A percentile compares a stretch with the other conserved stretches of the same genome.
Evolutionary conservation across 257 asterid species (phyloP).

Genomic region (Schizonepeta tenuifolia): DNA sequence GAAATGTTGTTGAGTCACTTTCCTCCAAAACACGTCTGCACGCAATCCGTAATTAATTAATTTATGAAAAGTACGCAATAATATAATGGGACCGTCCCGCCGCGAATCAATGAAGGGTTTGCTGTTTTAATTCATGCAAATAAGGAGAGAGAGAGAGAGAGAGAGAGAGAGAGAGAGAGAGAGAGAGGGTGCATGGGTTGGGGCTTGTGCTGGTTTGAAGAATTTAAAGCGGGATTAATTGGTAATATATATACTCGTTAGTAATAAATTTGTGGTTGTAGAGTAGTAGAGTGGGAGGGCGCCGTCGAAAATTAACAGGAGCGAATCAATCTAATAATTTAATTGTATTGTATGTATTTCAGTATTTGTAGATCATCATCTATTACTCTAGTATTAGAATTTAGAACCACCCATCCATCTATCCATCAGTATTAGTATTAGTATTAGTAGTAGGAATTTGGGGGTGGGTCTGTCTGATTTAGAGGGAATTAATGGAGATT

Average conservation of each 20-base stretch:
- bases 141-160: too few relatives aligned
- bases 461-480: too few relatives aligned
- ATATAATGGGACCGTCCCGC: not conserved
- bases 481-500: not conserved
- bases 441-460: not conserved
- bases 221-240: not conserved
- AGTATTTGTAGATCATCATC: too few relatives aligned
- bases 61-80: not conserved
- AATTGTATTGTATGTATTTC: too few relatives aligned
- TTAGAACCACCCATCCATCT: too few relatives aligned
- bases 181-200: too few relatives aligned
- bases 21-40: not conserved
- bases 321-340: not conserved
- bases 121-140: too few relatives aligned
- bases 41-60: not conserved
- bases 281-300: not conserved
- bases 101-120: too few relatives aligned
- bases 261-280: not conserved
- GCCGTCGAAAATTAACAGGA: slow-evolving; percentile 12
- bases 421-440: not conserved
- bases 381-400: too few relatives aligned
- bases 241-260: not conserved
- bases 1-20: not conserved
- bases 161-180: too few relatives aligned
- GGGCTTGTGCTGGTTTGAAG: not conserved